These are phyloP conservation scores for Thalassiosira hispida DNA, from an alignment of 352 stramenopile genomes.

Conservation along the genomic window DNA sequence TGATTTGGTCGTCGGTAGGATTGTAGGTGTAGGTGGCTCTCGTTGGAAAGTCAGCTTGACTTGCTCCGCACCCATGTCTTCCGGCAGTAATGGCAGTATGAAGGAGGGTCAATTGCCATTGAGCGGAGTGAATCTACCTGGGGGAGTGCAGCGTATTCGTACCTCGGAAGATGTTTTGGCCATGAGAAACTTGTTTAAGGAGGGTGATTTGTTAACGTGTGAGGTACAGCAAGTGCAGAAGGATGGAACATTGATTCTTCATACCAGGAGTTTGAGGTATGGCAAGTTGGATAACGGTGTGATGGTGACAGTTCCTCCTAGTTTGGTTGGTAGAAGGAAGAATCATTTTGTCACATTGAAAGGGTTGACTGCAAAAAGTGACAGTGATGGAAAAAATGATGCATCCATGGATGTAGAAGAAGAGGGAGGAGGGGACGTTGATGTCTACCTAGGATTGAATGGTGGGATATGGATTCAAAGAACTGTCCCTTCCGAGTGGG, in stretches of 20 bases:
- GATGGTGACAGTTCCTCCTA: constrained; percentile 89
- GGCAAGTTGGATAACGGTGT: constrained; percentile 95
- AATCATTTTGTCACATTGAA: constrained; percentile 92
- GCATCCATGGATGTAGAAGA: constrained; percentile 47
- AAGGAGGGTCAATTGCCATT: constrained; percentile 89
- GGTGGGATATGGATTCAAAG: constrained; percentile 95
- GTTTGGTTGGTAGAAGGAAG: constrained; percentile 92
- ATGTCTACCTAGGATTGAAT: constrained; percentile 94
- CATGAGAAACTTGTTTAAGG: constrained; percentile 94
- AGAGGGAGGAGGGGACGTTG: constrained; percentile 70
- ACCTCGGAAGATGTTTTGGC: constrained; percentile 96
- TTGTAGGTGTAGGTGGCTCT: constrained; percentile 92
- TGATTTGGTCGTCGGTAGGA: constrained; percentile 95
- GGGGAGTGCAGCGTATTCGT: constrained; percentile 93
- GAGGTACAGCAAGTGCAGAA: constrained; percentile 85
- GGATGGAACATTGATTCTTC: constrained; percentile 92
- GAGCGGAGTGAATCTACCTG: constrained; percentile 93
- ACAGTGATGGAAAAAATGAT: constrained; percentile 18
- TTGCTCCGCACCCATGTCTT: constrained; percentile 34
- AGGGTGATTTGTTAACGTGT: constrained; percentile 95
- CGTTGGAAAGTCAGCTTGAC: constrained; percentile 91
- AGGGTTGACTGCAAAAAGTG: constrained; percentile 65
- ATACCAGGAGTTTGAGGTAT: constrained; percentile 94
- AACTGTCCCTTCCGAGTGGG: constrained; percentile 76
- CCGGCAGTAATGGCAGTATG: constrained; percentile 44